Conservation (phyloP, 306 rosid species). For the Rosa multiflora region DNA sequence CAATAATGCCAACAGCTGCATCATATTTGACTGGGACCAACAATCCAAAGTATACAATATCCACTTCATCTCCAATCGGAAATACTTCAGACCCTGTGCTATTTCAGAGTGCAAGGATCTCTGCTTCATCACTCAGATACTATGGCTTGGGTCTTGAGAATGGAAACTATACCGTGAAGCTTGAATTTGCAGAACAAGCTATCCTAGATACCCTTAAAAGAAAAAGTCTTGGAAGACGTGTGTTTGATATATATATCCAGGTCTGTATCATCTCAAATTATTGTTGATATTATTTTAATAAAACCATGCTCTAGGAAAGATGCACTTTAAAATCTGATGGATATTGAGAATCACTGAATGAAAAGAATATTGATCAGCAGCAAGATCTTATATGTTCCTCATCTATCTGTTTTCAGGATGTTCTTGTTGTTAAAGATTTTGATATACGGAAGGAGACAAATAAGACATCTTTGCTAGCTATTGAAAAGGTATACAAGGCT, state of each 20-base stretch:
- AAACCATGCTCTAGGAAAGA: background rate
- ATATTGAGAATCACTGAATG: background rate
- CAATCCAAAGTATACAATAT: constrained; percentile 28
- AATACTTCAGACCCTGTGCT: constrained; percentile 42
- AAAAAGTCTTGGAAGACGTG: constrained; percentile 64
- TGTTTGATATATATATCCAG: constrained; percentile 80
- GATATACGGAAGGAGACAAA: constrained; percentile 65
- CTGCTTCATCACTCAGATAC: constrained; percentile 85
- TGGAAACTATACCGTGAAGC: constrained; percentile 61
- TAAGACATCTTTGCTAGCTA: constrained; percentile 42
- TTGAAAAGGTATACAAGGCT: constrained; percentile 33
- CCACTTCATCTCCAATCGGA: constrained; percentile 35
- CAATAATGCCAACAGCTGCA: background rate
- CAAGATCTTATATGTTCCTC: background rate
- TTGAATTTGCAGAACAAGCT: constrained; percentile 60
- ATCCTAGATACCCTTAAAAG: constrained; percentile 37
- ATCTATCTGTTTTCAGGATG: constrained; percentile 42
- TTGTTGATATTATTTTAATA: background rate
- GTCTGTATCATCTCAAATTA: constrained; percentile 14
- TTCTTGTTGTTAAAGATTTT: constrained; percentile 55
- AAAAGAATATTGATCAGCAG: background rate
- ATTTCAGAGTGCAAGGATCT: constrained; percentile 65
- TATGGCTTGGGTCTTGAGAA: constrained; percentile 71
- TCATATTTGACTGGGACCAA: constrained; percentile 31
- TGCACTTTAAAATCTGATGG: background rate